Base-by-base conservation (phyloP, 148 eudicot genomes). In the Nepenthes mirabilis region DNA sequence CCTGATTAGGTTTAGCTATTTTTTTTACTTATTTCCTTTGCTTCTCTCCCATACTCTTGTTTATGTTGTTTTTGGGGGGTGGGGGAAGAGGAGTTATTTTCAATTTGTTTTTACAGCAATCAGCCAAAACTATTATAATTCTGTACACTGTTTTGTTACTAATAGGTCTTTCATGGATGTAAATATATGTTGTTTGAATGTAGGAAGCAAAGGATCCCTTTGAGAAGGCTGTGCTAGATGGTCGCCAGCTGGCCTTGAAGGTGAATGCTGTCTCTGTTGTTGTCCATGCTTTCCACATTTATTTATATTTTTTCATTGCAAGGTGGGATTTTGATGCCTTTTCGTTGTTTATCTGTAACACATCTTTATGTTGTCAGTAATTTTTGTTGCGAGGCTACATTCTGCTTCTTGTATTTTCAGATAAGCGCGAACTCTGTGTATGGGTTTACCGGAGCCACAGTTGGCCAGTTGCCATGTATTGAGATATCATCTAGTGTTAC, bases 381-480 rank as follows among this genome's bases (percentile, higher is more conserved):
- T 23, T 55, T 36, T 59, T n/a, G 36, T 9, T 52, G 48, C 62
- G n/a, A 32, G 14, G 37, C 43, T 57, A 53, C 40, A 67, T 64
- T 43, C 14, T n/a, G 12, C 13, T 63, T 10, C n/a, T 47, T 40
- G 36, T 63, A 49, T 69, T 36, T 70, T 70, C 96, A 93, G 99
- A 84, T 93, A 63, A 93, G 99, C 76, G 99, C 99, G 49, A 93
- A 93, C 78, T 93, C 99, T 69, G 96, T 93, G n/a, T 93, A 93
- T 74, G 99, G 99, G 68, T 93, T 93, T 74, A 93, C 96, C 55
- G 99, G 99, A 76, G 99, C 99, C 69, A 83, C 96, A 11, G 70
- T 93, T 64, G 99, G 95, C 60, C 96, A 88, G 69, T 66, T 93
- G 61, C 99, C 99, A 47, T 93, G 99, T 77, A 65, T 93, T 54